Base-by-base conservation (phyloP, 306 rosid genomes). In the Begonia loranthoides region DNA sequence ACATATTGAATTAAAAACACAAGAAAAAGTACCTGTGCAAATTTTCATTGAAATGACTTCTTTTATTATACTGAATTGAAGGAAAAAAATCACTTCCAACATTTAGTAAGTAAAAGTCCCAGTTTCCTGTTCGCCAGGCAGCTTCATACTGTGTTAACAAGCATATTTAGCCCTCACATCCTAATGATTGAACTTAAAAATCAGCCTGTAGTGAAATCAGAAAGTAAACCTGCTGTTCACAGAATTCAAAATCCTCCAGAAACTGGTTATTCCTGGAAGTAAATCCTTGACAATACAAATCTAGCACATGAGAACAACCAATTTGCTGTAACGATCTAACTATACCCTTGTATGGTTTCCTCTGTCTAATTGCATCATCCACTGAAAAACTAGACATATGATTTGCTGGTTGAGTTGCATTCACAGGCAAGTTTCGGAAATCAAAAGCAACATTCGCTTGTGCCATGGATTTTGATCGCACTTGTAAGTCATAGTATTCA, bases 51-150 rank as follows among this genome's bases (percentile, higher is more conserved):
- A 84, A 88, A 73, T 69, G 84, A 24, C 70, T 67, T 63, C 57
- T 68, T 73, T 67, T 67, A 60, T 64, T 60, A 55, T 75, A 60
- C 60, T 46, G 64, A 63, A 71, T 71, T 21, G 58, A 34, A 55
- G 70, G 54, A 46, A 61, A 45, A 64, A 77, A 64, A 59, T 63
- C 68, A 55, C 69, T 62, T 52, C 73, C 84, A 5, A 58, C 52
- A 59, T 65, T 52, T 39, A 81, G 80, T 64, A 79, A 61, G 55
- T 89, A 77, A 66, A 88, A 88, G 66, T 88, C 95, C 97, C 97
- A 88, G 68, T 88, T 81, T 66, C 89, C 97, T 15, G 95, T 72
- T 50, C 89, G 95, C 97, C 97, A 84, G 19, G 97, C 97, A 58
- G 97, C 88, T 64, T 89, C 95, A 41, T 77, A 84, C 82, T 89